These are phyloP conservation scores for Scedosporium apiospermum DNA, from an alignment of 2,329 filamentous ascomycete genomes.

Conservation along the genomic window DNA sequence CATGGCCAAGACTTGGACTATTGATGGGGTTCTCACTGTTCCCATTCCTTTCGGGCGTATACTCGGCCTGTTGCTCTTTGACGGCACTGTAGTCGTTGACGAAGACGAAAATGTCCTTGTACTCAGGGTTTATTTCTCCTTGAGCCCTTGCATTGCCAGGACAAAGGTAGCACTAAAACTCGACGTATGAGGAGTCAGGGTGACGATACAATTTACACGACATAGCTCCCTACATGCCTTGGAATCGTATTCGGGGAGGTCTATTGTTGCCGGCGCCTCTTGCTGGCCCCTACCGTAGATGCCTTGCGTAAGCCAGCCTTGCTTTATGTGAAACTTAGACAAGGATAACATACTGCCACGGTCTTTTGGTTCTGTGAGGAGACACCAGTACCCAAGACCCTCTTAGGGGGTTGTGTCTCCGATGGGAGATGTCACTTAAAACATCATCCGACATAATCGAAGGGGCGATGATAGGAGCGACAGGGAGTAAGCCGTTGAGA, in stretches of 20 bases:
- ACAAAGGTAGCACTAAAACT: constrained; percentile 78
- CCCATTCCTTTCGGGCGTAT: constrained; percentile 38
- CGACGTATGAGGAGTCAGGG: background rate
- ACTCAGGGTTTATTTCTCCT: constrained; percentile 78
- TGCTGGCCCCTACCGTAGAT: constrained; percentile 52
- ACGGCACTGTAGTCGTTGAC: constrained; percentile 97
- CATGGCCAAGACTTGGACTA: background rate
- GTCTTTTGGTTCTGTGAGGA: constrained; percentile 89
- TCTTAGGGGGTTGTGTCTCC: constrained; percentile 84
- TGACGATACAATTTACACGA: background rate
- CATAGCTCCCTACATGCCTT: constrained; percentile 32
- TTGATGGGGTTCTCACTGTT: background rate
- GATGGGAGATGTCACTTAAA: constrained; percentile 92
- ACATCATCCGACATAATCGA: constrained; percentile 60
- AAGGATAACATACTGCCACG: constrained; percentile 73
- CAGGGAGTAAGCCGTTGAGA: background rate
- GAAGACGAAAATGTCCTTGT: constrained; percentile 82
- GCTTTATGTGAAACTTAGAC: background rate
- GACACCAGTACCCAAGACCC: constrained; percentile 92
- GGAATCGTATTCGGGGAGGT: constrained; percentile 73
- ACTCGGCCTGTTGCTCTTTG: constrained; percentile 83
- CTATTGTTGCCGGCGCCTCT: constrained; percentile 58
- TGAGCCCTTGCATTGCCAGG: constrained; percentile 83
- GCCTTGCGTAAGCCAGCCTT: background rate
- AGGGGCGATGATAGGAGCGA: background rate